phyloP scores from a whole-genome alignment of 176 grass and related monocot genomes.

The Juncus effusus region DNA sequence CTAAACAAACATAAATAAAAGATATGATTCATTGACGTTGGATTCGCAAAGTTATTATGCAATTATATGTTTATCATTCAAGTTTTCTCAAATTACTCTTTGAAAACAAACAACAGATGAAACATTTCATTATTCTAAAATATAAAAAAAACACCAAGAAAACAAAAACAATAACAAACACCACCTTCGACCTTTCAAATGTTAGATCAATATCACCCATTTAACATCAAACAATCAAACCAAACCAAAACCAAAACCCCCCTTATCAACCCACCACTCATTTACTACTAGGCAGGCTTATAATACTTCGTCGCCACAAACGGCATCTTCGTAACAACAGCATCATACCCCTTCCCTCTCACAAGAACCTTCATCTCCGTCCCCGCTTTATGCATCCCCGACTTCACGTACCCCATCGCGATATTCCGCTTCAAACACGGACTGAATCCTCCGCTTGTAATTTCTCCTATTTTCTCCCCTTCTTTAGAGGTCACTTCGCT shows the following conservation, averaged over 20 bases:
- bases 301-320: constrained; percentile 98
- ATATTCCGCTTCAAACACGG: constrained; percentile 99
- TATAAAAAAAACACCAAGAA: background rate
- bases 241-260: constrained; percentile 3
- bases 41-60: no score
- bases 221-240: background rate
- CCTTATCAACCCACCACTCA: background rate
- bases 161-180: background rate
- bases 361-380: constrained; percentile 79
- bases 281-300: constrained; percentile 52
- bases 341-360: constrained; percentile 76
- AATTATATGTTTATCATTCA: no score
- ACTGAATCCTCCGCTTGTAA: constrained; percentile 95
- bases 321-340: constrained; percentile 86
- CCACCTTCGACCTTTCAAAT: constrained; percentile 6
- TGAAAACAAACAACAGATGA: no score
- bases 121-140: constrained; percentile 20
- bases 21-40: no score
- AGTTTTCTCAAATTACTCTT: no score
- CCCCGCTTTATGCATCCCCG: constrained; percentile 86
- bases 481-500: constrained; percentile 58
- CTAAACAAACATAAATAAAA: no score
- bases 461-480: constrained; percentile 84
- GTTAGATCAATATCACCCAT: constrained; percentile 26
- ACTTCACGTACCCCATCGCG: constrained; percentile 94